Evolutionary conservation across 1,284 basidiomycete species (phyloP).

Genomic region (Ceratobasidium theobromae): DNA sequence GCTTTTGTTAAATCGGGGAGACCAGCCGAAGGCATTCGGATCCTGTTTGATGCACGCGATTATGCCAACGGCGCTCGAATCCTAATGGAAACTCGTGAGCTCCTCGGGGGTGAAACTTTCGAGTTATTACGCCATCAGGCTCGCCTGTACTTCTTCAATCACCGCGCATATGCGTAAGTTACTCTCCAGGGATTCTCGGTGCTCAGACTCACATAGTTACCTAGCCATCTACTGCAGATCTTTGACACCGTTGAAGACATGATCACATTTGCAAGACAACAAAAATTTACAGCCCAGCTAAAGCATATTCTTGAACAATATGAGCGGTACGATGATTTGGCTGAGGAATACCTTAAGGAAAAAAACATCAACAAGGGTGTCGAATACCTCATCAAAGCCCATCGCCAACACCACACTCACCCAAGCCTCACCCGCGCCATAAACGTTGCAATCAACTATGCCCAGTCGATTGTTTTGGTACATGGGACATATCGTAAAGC

Average conservation of each 20-base stretch:
- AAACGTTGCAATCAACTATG: neutral
- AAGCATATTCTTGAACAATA: slow-evolving; percentile 6
- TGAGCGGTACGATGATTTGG: slow-evolving; percentile 2
- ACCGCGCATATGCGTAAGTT: slow-evolving; percentile 4
- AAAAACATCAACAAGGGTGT: neutral
- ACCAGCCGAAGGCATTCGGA: neutral
- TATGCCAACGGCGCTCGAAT: neutral
- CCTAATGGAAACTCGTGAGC: neutral
- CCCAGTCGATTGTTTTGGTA: neutral
- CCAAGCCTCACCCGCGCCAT: neutral
- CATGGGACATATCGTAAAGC: slow-evolving; percentile 7
- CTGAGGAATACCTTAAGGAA: slow-evolving; percentile 7
- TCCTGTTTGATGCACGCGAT: slow-evolving; percentile 9
- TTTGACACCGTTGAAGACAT: slow-evolving; percentile 12
- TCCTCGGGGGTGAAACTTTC: neutral
- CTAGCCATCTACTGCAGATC: neutral
- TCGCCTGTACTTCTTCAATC: neutral
- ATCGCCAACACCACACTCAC: neutral
- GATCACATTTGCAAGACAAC: neutral
- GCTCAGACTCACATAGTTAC: neutral
- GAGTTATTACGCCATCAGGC: slow-evolving; percentile 1
- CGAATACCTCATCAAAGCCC: neutral
- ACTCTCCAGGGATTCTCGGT: neutral
- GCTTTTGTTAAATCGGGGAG: slow-evolving; percentile 1
- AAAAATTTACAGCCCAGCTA: neutral